Conservation (phyloP, 805 yeast genomes). For the Wickerhamomyces bisporus region DNA sequence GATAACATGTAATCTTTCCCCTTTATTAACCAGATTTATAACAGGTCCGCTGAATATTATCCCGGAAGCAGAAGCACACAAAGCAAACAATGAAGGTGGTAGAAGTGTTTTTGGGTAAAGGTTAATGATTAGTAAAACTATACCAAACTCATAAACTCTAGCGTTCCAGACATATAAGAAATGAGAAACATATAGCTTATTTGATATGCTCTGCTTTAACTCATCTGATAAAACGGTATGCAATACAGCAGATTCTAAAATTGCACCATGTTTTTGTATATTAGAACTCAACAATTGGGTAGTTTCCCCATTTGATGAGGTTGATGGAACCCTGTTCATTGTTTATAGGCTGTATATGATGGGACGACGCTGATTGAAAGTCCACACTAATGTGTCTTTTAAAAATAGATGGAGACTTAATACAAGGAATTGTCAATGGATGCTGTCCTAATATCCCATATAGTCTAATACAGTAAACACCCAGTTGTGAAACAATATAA, state of each 20-base stretch:
- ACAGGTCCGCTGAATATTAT: conserved; percentile 24
- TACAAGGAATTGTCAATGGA: too few species aligned
- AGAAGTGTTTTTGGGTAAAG: conserved; percentile 29
- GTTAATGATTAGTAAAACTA: conserved; percentile 29
- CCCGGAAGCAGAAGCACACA: conserved; percentile 25
- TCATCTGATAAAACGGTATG: not conserved
- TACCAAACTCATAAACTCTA: conserved; percentile 35
- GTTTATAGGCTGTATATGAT: too few species aligned
- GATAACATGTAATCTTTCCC: conserved; percentile 26
- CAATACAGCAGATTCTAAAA: too few species aligned
- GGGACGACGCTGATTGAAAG: too few species aligned
- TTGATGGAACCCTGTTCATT: too few species aligned
- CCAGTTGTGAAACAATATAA: too few species aligned
- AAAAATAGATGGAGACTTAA: too few species aligned
- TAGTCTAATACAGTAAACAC: too few species aligned
- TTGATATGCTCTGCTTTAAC: conserved; percentile 1
- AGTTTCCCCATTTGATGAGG: not conserved
- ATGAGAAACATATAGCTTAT: conserved; percentile 27
- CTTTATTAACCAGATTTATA: conserved; percentile 27
- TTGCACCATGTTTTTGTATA: too few species aligned
- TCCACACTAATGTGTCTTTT: too few species aligned
- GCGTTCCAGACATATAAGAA: conserved; percentile 34
- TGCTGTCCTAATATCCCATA: too few species aligned
- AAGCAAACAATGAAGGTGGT: conserved; percentile 32
- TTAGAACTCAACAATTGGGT: not conserved